Conservation (phyloP, 768 basidiomycete species). For the Wakefieldia striispora region DNA sequence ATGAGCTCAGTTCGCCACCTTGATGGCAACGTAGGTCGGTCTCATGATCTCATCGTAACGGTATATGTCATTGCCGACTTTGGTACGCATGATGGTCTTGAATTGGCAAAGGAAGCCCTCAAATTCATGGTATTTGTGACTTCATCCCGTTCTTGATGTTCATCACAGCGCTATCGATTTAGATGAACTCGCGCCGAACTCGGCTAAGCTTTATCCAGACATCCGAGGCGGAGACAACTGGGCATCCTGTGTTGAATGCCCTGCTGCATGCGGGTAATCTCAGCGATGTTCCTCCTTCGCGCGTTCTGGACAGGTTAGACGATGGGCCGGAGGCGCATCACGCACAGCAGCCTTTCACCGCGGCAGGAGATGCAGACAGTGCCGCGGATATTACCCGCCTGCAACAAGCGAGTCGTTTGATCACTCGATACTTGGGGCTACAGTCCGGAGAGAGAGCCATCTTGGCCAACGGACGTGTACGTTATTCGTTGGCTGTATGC, state of each 20-base stretch:
- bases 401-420: conserved; percentile 43
- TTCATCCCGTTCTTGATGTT: not conserved
- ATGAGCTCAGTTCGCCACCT: not conserved
- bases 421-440: conserved; percentile 58
- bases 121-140: conserved; percentile 52
- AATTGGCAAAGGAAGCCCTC: conserved; percentile 65
- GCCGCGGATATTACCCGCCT: conserved; percentile 31
- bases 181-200: conserved; percentile 47
- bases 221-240: conserved; percentile 34
- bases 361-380: conserved; percentile 28
- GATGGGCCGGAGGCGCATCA: conserved; percentile 7
- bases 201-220: conserved; percentile 82
- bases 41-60: conserved; percentile 38
- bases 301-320: conserved; percentile 15
- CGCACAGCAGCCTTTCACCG: conserved; percentile 39
- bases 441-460: conserved; percentile 60
- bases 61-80: conserved; percentile 76
- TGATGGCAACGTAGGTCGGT: conserved; percentile 14
- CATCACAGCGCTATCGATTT: not conserved
- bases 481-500: conserved; percentile 23
- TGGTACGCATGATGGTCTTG: conserved; percentile 56
- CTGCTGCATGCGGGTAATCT: conserved; percentile 45
- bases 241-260: conserved; percentile 46
- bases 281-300: conserved; percentile 21
- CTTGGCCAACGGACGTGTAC: conserved; percentile 81